Evolutionary conservation across 768 basidiomycete species (phyloP), one percentile per base, ranked within the genome.

Genomic region (Pleurotus djamor): DNA sequence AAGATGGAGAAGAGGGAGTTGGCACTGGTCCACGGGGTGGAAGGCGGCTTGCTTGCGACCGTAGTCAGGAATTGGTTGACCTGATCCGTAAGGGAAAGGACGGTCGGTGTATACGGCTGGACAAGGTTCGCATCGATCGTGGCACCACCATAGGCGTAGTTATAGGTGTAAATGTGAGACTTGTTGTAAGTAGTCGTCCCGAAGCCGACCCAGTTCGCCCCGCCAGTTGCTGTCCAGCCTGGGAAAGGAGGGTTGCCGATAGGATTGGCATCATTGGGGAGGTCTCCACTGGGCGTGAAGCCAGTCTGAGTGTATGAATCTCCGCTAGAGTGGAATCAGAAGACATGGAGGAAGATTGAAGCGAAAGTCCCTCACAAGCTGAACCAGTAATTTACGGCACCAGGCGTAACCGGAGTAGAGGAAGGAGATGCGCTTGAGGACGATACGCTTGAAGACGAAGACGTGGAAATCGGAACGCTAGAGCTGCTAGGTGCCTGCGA

Each of bases 111-210:
- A 63, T 78, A 85, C 4, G 86, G 85, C 3, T 74, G 62, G 37
- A 89, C 86, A 36, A 89, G 77, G 34, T 64, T 76, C 5, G 80
- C 72, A 63, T 88, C 79, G 60, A 88, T 87, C 33, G 86, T 87
- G 21, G 86, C 88, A 7, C 81, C 88, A 21, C 87, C 84, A 57
- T 81, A 85, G 0, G 88, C 88, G 60, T 83, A 83, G 71, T 89
- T 84, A 69, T 85, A 89, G 0, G 83, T 85, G 64, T 84, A 73
- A 44, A 85, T 57, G 9, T 77, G 66, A 5, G 84, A 82, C 43
- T 72, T 77, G 74, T 87, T 88, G 73, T 79, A 79, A 17, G 74
- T 69, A 1, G 76, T 73, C 0, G 83, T 83, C 58, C 77, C 72
- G 59, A 76, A 79, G 64, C 83, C 85, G 58, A 87, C 79, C 83